Evolutionary conservation across 1,284 basidiomycete species (phyloP).

Genomic region (Anthracocystis panici-leucophaei): DNA sequence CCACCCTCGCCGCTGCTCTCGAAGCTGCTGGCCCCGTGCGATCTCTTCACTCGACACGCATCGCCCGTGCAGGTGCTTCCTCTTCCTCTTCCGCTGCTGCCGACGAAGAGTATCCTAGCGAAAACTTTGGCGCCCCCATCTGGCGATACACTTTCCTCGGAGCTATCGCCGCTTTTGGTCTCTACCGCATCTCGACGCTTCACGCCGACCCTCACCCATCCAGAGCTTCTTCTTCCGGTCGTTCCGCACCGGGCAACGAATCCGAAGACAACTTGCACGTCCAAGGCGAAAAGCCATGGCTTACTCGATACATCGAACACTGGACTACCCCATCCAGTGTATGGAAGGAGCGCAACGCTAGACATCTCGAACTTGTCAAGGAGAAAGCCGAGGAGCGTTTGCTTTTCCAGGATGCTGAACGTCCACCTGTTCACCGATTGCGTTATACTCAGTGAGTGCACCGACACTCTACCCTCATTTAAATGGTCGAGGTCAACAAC

Average conservation of each 20-base stretch:
- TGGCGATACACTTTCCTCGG: slow-evolving; percentile 59
- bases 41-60: slow-evolving; percentile 45
- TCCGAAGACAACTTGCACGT: slow-evolving; percentile 51
- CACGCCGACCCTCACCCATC: slow-evolving; percentile 56
- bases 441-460: slow-evolving; percentile 54
- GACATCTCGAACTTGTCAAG: slow-evolving; percentile 54
- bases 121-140: slow-evolving; percentile 57
- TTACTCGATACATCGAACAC: slow-evolving; percentile 62
- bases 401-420: slow-evolving; percentile 62
- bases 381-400: slow-evolving; percentile 58
- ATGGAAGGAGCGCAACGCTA: slow-evolving; percentile 56
- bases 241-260: slow-evolving; percentile 55
- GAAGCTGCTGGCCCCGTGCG: slow-evolving; percentile 25
- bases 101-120: slow-evolving; percentile 41
- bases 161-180: slow-evolving; percentile 43
- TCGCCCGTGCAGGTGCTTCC: slow-evolving; percentile 27
- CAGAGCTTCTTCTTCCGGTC: slow-evolving; percentile 50
- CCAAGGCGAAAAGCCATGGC: slow-evolving; percentile 56
- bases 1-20: slow-evolving; percentile 12
- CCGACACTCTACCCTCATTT: no score
- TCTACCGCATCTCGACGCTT: slow-evolving; percentile 57
- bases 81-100: slow-evolving; percentile 38
- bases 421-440: slow-evolving; percentile 59
- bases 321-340: slow-evolving; percentile 48
- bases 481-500: no score